Base-by-base conservation (phyloP, 805 yeast genomes). In the Pichia nanzhaoensis region DNA sequence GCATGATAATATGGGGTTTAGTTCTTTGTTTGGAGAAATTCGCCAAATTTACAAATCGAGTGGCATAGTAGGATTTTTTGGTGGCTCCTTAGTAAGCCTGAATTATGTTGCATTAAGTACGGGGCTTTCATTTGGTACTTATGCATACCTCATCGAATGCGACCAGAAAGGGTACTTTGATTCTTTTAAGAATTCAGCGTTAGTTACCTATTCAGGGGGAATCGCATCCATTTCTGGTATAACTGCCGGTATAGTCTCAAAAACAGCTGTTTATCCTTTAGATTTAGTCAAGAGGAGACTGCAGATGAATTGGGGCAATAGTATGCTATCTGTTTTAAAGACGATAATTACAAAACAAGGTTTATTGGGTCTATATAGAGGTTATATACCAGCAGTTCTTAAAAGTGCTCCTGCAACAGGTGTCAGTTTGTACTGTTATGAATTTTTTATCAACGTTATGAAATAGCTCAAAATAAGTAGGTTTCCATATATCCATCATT, bases 201-300 rank as follows among this genome's bases (percentile, higher is more conserved):
- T 37, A 5, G 16, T 32, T 17, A 17, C 14, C 32, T 63, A 74
- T 42, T 10, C 22, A 5, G 55, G 83, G 50, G 68, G 66, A n/a
- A 40, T 50, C 5, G 73, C 75, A 3, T 78, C 81, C 6, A 47
- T 75, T 31, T 75, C 91, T 59, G 84, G 96, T 37, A 67, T 87
- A 33, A 41, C 78, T 0, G 95, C 96, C 0, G 98, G 97, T 0
- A 69, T 78, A 0, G 52, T 78, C 3, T 75, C 95, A 12, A 93
- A 93, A 60, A 74, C 80, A 0, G 51, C 78, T 0, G 80, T 87
- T 0, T 93, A 87, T 62, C 99, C 99, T 0, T 60, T 93, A 37
- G 99, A 93, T 60, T 78, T 95, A 0, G 59, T 90, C 2, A 70
- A 96, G 19, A 80, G 88, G 56, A 68, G 95, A 33, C 63, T 84